Evolutionary conservation across 169 alveolate genomes (phyloP), one percentile per base, ranked within the genome.

Genomic region (Eimeria necatrix): DNA sequence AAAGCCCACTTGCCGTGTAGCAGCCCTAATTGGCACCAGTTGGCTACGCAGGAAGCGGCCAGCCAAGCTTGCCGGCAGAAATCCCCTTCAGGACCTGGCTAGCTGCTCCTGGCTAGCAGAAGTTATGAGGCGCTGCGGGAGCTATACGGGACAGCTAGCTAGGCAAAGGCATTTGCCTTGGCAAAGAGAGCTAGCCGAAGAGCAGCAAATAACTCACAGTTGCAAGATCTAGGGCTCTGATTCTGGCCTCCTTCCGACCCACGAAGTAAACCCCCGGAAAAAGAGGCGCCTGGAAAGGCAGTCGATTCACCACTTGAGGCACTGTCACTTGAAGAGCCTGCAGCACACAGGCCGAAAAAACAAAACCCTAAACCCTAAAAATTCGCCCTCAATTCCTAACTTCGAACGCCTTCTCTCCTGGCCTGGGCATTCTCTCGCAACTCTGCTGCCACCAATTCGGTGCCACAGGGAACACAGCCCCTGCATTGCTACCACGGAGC

Each of bases 321-420:
- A 91, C 70, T 14, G 87, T 74, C 71, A 91, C 95, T 22, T 76
- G 90, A 56, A 91, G 68, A 4, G 94, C 94, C 87, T 81, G 91
- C 73, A 81, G 22, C 48, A 5, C 20, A 3, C 51, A 71, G 24
- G 12, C 83, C 83, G 53, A 56, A 32, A 56, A 56, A 0, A 10
- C 68, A n/a, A 71, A 71, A 71, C 83, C 83, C 83, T 71, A 71
- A 8, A 71, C 83, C 83, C 83, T 71, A 71, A 71, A 71, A 32
- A 0, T 32, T 32, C 41, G 2, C 41, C 41, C 83, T 26, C 74
- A 61, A 61, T 26, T 26, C 74, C 5, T 20, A 61, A 61, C 74
- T 12, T 10, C 68, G 2, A 56, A 56, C 68, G 68, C 1, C 68
- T 56, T 18, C 68, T 56, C 20, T 18, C 68, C 68, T 56, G 12